These are phyloP conservation scores for Stipa capillata DNA, from an alignment of 176 grass and related monocot species.

Conservation along the genomic window DNA sequence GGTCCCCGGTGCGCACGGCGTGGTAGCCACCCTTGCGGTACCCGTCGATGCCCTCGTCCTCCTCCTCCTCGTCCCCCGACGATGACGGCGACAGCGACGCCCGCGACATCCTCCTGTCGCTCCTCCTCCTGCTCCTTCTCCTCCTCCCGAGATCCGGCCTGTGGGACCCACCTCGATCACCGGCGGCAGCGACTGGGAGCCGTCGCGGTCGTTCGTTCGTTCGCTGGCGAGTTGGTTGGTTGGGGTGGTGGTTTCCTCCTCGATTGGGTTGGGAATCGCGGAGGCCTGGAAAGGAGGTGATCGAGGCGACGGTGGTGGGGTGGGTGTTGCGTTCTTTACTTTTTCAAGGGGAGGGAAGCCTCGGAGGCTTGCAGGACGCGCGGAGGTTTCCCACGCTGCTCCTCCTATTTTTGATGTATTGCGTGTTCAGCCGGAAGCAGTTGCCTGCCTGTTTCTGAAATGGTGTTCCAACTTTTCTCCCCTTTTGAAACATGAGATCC, in stretches of 20 bases:
- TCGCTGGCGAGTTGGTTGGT: neutral
- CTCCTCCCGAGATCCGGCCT: neutral
- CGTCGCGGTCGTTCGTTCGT: neutral
- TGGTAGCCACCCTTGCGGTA: slow-evolving; percentile 98
- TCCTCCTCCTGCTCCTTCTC: neutral
- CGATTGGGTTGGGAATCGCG: slow-evolving; percentile 14
- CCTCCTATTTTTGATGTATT: slow-evolving; percentile 42
- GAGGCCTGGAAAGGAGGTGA: slow-evolving; percentile 4
- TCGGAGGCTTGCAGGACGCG: slow-evolving; percentile 7
- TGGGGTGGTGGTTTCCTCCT: neutral
- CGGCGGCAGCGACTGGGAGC: slow-evolving; percentile 20
- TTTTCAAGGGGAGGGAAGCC: slow-evolving; percentile 13
- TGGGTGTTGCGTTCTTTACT: slow-evolving; percentile 28
- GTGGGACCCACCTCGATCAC: slow-evolving; percentile 1
- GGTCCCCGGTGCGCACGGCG: slow-evolving; percentile 76
- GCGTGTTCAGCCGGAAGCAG: neutral
- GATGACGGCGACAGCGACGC: slow-evolving; percentile 57
- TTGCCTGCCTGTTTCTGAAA: neutral
- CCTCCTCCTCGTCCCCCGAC: slow-evolving; percentile 68
- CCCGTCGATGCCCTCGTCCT: slow-evolving; percentile 84
- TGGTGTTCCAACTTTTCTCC: neutral
- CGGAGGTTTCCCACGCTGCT: slow-evolving; percentile 15
- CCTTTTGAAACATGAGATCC: no score
- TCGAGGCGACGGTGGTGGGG: slow-evolving; percentile 2
- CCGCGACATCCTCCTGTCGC: slow-evolving; percentile 38